Conservation (phyloP, 176 grass and related monocot species). For the Chrysopogon serrulatus region DNA sequence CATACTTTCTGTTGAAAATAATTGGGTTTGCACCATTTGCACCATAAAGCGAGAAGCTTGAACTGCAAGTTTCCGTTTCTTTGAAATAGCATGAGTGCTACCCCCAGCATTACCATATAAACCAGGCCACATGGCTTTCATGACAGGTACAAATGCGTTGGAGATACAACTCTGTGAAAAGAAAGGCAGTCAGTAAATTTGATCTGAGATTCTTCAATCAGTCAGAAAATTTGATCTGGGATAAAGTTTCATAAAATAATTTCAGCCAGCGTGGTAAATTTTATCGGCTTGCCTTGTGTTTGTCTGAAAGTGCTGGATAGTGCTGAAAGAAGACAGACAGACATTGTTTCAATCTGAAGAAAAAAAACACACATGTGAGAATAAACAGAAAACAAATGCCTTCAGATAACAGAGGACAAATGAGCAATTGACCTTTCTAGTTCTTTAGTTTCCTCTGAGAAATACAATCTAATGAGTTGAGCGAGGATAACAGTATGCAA, state of each 20-base stretch:
- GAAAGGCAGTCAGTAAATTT: slow-evolving; percentile 18
- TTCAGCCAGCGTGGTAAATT: neutral
- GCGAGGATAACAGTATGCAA: slow-evolving; percentile 66
- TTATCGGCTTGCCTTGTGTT: slow-evolving; percentile 74
- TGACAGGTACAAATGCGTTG: slow-evolving; percentile 65
- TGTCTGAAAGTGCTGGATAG: slow-evolving; percentile 66
- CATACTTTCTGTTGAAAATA: slow-evolving; percentile 42
- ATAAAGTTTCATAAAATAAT: neutral
- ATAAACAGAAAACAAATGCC: neutral
- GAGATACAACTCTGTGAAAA: slow-evolving; percentile 59
- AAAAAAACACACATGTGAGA: slow-evolving; percentile 11
- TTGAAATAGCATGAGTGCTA: slow-evolving; percentile 48
- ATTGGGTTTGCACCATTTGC: slow-evolving; percentile 82
- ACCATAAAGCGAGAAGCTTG: slow-evolving; percentile 84
- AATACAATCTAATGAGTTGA: slow-evolving; percentile 67
- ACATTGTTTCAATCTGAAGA: slow-evolving; percentile 84
- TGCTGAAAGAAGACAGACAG: slow-evolving; percentile 89
- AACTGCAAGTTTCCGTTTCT: slow-evolving; percentile 57
- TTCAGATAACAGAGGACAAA: slow-evolving; percentile 5
- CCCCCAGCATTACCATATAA: slow-evolving; percentile 76
- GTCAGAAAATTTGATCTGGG: slow-evolving; percentile 16
- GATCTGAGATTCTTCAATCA: neutral
- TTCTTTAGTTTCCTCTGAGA: slow-evolving; percentile 67
- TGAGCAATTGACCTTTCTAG: slow-evolving; percentile 64
- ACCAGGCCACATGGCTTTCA: slow-evolving; percentile 79